Conservation (phyloP, 352 stramenopile species). For the Phytophthora palmivora region DNA sequence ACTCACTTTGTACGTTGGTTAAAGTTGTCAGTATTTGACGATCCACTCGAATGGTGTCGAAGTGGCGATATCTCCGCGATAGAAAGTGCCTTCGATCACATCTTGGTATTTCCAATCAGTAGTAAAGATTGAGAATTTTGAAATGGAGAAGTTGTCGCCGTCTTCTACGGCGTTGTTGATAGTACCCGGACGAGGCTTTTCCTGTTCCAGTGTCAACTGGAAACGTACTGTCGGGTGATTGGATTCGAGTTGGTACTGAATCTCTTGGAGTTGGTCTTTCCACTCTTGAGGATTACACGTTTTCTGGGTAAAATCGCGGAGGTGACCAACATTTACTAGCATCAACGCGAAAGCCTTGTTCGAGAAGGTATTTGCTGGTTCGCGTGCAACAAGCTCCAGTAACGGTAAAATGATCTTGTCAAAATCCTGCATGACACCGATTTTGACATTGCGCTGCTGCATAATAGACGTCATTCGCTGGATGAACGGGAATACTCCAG, state of each 20-base stretch:
- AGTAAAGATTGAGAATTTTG: constrained; percentile 54
- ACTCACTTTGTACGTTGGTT: neutral
- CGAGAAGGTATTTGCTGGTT: constrained; percentile 29
- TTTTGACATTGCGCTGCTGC: constrained; percentile 52
- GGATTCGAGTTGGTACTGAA: constrained; percentile 28
- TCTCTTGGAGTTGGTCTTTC: constrained; percentile 32
- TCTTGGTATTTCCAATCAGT: constrained; percentile 47
- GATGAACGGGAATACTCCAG: constrained; percentile 42
- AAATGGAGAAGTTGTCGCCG: constrained; percentile 35
- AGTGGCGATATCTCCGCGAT: constrained; percentile 42
- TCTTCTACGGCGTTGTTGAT: constrained; percentile 2
- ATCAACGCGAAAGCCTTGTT: constrained; percentile 43
- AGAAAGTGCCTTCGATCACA: constrained; percentile 50
- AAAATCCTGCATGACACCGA: constrained; percentile 45
- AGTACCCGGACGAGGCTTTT: constrained; percentile 30
- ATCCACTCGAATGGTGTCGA: constrained; percentile 42
- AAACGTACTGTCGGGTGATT: constrained; percentile 44
- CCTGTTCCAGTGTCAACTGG: constrained; percentile 48
- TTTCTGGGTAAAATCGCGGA: constrained; percentile 34
- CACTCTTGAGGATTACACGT: constrained; percentile 30
- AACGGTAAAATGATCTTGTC: constrained; percentile 42
- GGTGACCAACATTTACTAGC: constrained; percentile 45
- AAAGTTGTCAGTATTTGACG: constrained; percentile 24
- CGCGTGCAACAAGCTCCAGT: constrained; percentile 32
- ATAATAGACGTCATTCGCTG: constrained; percentile 27